A percentile compares a stretch with the other conserved stretches of the same genome.
Conservation (phyloP, 495 filamentous ascomycete species). For the Tuber microsphaerosporum region DNA sequence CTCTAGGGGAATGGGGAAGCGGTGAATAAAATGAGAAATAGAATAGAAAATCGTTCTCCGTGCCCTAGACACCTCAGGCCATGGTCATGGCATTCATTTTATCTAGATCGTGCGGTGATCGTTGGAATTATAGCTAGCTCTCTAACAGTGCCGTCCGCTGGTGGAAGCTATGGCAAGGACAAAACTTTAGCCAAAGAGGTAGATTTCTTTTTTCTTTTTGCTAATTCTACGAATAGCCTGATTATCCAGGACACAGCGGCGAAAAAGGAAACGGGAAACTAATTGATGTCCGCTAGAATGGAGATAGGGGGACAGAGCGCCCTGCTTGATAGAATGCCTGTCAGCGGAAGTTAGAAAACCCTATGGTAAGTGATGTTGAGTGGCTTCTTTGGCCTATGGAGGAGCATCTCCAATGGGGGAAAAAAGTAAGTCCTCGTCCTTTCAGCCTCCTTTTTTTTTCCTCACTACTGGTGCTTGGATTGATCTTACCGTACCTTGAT, state of each 20-base stretch:
- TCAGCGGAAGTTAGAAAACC: not conserved
- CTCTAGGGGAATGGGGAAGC: not conserved
- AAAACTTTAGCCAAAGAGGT: not conserved
- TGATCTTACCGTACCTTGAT: not conserved
- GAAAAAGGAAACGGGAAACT: not conserved
- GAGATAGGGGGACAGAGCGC: too few relatives aligned
- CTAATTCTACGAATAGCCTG: not conserved
- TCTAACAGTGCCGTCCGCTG: too few relatives aligned
- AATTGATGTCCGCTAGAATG: not conserved
- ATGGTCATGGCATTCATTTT: not conserved
- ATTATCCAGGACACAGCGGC: too few relatives aligned
- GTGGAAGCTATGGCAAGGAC: not conserved
- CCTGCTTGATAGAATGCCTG: not conserved
- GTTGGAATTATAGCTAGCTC: not conserved
- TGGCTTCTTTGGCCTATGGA: not conserved
- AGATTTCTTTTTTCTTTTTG: not conserved
- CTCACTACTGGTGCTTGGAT: not conserved
- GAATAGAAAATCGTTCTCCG: not conserved
- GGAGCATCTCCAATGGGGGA: too few relatives aligned
- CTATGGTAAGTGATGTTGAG: not conserved
- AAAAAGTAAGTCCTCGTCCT: too few relatives aligned
- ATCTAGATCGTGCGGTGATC: not conserved
- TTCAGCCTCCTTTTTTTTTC: too few relatives aligned
- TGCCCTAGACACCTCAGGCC: not conserved
- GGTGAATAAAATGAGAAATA: not conserved